Base-by-base conservation (phyloP, 257 asterid genomes). In the Coffea canephora region DNA sequence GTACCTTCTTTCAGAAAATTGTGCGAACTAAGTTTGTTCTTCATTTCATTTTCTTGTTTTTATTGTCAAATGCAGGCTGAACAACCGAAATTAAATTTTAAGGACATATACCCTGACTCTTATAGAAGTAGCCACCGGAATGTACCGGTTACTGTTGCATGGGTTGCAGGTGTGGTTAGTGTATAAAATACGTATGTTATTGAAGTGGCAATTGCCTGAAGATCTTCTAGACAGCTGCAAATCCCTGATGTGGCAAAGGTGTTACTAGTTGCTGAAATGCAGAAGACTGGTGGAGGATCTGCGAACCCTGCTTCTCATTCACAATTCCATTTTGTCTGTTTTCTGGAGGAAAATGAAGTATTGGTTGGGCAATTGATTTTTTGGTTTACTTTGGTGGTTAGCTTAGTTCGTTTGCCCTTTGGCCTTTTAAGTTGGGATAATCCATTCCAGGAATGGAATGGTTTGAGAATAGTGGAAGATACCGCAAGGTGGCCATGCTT, bases 131-230 rank as follows among this genome's bases (percentile, higher is more conserved):
- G 92, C 8, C 97, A 92, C 75, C 94, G 97, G 13, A 90, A 92
- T 36, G 96, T 96, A 6, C 99, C 99, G 0, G 43, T 88, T 48
- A 59, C 87, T 55, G 98, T 95, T 78, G 95, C 97, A 19, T 95
- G 99, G 99, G 96, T 87, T 46, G 85, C 98, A 23, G 98, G 99
- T 25, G 88, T 95, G 62, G 82, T 89, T 65, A 78, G 88, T 79
- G 66, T 69, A 13, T 93, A 82, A 73, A 16, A 45, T 55, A 36
- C 25, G 1, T 34, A 23, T 64, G 45, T 15, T 43, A 41, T 34
- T 74, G n/a, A 27, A 59, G 27, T 23, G 34, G 61, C 77, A 34
- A 41, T 65, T 59, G 69, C 50, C 57, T 67, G 75, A 80, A 48
- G 68, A 25, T 57, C 49, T 69, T 34, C 46, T 36, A n/a, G 78